A percentile compares a stretch with the other conserved stretches of the same genome.
These are phyloP conservation scores for Apiotrichum sp. DNA, from an alignment of 1,284 basidiomycete species.

Conservation along the genomic window DNA sequence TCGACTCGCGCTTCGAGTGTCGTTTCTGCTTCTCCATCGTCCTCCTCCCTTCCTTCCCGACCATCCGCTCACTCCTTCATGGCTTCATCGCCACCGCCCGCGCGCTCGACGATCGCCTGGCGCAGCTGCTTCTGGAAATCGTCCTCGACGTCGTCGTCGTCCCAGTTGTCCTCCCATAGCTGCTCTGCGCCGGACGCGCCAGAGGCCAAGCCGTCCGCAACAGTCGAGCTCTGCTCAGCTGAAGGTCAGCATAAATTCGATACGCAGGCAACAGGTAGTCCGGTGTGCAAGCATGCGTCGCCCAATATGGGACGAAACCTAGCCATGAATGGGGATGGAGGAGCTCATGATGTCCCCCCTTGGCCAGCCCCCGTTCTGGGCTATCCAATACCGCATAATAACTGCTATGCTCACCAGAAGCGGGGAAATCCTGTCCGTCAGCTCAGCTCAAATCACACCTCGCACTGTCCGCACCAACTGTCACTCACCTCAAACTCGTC, in stretches of 20 bases:
- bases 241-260: slow-evolving; percentile 1
- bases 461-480: no score
- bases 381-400: no score
- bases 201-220: slow-evolving; percentile 35
- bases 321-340: no score
- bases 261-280: background rate
- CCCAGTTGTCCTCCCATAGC: slow-evolving; percentile 99
- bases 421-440: slow-evolving; percentile 4
- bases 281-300: background rate
- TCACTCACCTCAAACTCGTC: slow-evolving; percentile 49
- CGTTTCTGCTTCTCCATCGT: background rate
- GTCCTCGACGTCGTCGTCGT: slow-evolving; percentile 97
- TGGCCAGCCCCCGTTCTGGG: no score
- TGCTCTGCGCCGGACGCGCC: slow-evolving; percentile 44
- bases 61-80: slow-evolving; percentile 38
- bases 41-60: background rate
- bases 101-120: slow-evolving; percentile 35
- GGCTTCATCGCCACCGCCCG: slow-evolving; percentile 31
- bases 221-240: slow-evolving; percentile 29
- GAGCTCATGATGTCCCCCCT: no score
- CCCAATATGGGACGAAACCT: background rate
- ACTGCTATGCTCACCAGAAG: background rate
- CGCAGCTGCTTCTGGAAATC: slow-evolving; percentile 93
- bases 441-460: background rate
- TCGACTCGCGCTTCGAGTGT: background rate